Base-by-base conservation (phyloP, 2,329 filamentous ascomycete species). In the Colletotrichum sansevieriae region DNA sequence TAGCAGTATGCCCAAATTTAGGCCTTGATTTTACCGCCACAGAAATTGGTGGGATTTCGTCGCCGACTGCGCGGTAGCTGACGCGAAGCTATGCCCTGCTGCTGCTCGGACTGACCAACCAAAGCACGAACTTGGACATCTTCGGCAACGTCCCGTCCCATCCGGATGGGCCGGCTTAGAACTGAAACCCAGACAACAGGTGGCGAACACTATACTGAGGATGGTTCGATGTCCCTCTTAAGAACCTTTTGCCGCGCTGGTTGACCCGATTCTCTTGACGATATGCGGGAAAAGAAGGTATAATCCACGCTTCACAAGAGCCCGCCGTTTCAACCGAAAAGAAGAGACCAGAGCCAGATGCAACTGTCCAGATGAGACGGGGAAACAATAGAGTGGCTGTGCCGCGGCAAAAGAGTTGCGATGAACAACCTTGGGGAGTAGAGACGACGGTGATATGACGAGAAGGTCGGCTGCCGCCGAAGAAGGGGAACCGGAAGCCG, bases 391-490 rank as follows among this genome's bases (percentile, higher is more conserved):
- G 22, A 15, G 37, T 58, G 60, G 52, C 51, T 37, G 60, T 46
- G 54, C 18, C 29, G 20, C 54, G n/a, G 29, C 47, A n/a, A 13
- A 49, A 9, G 25, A 56, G 62, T 65, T 68, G 65, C 65, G 65
- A 68, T 49, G 54, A 65, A 65, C 43, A 51, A 15, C 29, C 20
- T 51, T 25, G 41, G 59, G 3, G 10, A 39, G 46, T 60, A 59
- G 49, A 55, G 65, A 68, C 39, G 62, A 37, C 18, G n/a, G 39
- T 29, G 29, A 49, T 15, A 20, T 43, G 47, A 52, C 20, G 41
- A 57, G 29, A 51, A 35, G 22, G 29, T 43, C 51, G 60, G 41
- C 37, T 22, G 46, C 13, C 13, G 37, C 20, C 22, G 46, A 52
- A 33, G 33, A 15, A 52, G 49, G 33, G 15, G 18, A n/a, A 11